Base-by-base conservation (phyloP, 1,139 yeast species). In the Spathaspora jeffriesii region DNA sequence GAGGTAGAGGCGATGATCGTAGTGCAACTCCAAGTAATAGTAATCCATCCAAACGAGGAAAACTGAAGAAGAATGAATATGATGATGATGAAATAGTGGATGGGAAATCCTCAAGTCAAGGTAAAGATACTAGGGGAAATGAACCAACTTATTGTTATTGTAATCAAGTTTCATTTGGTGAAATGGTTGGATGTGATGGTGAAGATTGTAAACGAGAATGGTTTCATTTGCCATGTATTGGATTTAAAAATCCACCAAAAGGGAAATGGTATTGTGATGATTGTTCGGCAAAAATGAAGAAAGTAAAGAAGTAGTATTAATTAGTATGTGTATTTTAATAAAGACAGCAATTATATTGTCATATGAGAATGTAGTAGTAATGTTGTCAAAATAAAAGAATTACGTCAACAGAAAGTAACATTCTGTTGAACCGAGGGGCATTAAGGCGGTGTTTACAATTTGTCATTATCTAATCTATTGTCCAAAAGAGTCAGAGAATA, bases 151-250 rank as follows among this genome's bases (percentile, higher is more conserved):
- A 93, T 64, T 93, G 99, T 67, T 90, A 90, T 68, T 93, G 99
- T 71, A 90, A 91, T 64, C 97, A 92, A 63, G 96, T 91, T 1
- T 92, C 98, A 4, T 92, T 88, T 65, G 99, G 99, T 17, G 98
- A 93, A 62, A 93, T 93, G 99, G 97, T 93, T 51, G 99, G 96
- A 2, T 93, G 99, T 68, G 99, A 93, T 62, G 97, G 97, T 3
- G 93, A 88, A 43, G 84, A 86, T 53, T 93, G 99, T 70, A 86
- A 86, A 63, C 77, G 92, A 47, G 98, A 93, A 66, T 93, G 99
- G 99, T 93, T 93, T 72, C 99, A 93, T 69, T 76, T 92, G 61
- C 97, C 97, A 15, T 93, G 99, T 67, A 92, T 91, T 44, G 97
- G 97, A 1, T 79, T 92, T 55, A 83, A 84, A 44, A 88, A 91